A percentile compares a stretch with the other conserved stretches of the same genome.
These are phyloP conservation scores for Fusarium floridanum DNA, from an alignment of 2,329 filamentous ascomycete species.

Conservation along the genomic window DNA sequence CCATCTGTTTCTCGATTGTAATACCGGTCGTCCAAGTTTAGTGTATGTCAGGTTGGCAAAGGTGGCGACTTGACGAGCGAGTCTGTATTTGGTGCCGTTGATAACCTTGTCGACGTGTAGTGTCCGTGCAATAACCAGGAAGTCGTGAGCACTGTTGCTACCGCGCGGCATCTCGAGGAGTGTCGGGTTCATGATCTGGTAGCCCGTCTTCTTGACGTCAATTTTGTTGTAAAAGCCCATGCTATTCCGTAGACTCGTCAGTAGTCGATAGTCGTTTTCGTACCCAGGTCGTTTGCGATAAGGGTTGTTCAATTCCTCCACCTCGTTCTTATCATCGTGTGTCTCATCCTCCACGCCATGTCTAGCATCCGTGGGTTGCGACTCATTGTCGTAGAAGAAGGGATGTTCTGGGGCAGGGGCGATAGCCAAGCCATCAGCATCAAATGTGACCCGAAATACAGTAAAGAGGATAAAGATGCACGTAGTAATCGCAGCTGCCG, in stretches of 20 bases:
- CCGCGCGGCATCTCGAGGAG: constrained; percentile 30
- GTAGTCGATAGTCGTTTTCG: constrained; percentile 27
- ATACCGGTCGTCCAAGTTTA: constrained; percentile 10
- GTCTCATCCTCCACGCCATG: constrained; percentile 1
- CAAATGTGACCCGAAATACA: constrained; percentile 27
- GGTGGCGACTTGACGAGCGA: constrained; percentile 33
- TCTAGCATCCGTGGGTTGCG: neutral
- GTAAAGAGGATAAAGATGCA: constrained; percentile 18
- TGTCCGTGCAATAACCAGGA: constrained; percentile 35
- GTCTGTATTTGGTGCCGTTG: constrained; percentile 17
- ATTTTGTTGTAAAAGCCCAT: constrained; percentile 39
- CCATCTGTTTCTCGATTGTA: constrained; percentile 24
- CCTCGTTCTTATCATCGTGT: neutral
- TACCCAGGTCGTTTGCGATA: neutral
- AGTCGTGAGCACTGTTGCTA: constrained; percentile 24
- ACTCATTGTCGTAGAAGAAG: constrained; percentile 28
- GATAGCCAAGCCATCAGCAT: constrained; percentile 13
- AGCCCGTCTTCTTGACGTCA: constrained; percentile 19
- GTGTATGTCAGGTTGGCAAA: constrained; percentile 34
- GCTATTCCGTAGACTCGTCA: constrained; percentile 32
- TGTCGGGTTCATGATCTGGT: constrained; percentile 37
- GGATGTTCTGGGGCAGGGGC: constrained; percentile 22
- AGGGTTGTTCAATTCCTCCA: neutral
- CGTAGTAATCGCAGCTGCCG: constrained; percentile 19
- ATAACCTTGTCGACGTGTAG: constrained; percentile 20